Conservation (phyloP, 176 grass and related monocot species). For the Oryza brachyantha region DNA sequence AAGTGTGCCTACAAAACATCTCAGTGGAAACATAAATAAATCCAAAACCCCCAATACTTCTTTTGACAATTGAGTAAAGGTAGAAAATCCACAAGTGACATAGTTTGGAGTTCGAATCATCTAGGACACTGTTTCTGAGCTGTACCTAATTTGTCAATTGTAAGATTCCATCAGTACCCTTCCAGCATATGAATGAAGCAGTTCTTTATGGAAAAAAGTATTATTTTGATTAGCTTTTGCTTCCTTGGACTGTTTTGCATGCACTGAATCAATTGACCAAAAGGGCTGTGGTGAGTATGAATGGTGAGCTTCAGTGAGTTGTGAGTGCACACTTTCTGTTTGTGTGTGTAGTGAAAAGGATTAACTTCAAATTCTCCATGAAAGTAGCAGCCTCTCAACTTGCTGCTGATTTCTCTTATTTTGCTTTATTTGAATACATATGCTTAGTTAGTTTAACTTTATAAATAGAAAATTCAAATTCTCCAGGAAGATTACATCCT, state of each 20-base stretch:
- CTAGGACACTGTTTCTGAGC: background rate
- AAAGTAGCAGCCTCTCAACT: background rate
- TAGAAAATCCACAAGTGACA: background rate
- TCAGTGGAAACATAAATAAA: background rate
- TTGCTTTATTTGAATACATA: background rate
- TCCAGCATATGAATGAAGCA: background rate
- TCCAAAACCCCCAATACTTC: background rate
- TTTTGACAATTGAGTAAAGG: background rate
- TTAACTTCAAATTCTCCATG: background rate
- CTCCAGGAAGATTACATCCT: background rate
- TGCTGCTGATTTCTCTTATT: background rate
- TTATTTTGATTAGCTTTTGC: background rate
- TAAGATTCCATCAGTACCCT: background rate
- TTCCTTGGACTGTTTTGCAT: background rate
- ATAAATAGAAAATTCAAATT: too few relatives aligned
- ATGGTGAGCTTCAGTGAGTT: background rate
- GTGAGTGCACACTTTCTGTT: background rate
- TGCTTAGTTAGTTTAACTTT: too few relatives aligned
- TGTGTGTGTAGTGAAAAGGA: too few relatives aligned
- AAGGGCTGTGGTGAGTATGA: background rate
- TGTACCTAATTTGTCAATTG: background rate
- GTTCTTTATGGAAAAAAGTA: background rate
- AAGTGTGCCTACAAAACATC: background rate
- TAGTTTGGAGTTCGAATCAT: background rate
- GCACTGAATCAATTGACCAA: background rate